These are phyloP conservation scores for Striga asiatica DNA, from an alignment of 257 asterid species.

Conservation along the genomic window DNA sequence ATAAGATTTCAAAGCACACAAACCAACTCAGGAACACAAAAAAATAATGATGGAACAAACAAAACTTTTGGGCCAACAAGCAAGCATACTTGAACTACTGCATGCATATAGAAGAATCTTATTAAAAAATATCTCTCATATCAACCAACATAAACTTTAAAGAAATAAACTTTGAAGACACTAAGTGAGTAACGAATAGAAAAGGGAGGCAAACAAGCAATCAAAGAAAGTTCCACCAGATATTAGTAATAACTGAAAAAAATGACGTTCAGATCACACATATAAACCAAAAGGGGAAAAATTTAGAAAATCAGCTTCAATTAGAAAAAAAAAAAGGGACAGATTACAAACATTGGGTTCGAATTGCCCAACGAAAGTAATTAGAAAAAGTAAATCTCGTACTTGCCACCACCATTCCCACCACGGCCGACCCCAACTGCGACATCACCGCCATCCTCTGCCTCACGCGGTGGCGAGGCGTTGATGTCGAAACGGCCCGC, in stretches of 20 bases:
- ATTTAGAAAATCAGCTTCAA: background rate
- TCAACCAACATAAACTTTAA: background rate
- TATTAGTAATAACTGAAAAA: too few relatives aligned
- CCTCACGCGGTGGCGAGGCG: conserved; percentile 63
- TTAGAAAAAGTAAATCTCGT: conserved; percentile 19
- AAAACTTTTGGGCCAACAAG: background rate
- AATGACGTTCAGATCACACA: too few relatives aligned
- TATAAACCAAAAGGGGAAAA: background rate
- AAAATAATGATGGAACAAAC: background rate
- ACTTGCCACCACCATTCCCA: conserved; percentile 44
- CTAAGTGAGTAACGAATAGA: background rate
- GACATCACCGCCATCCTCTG: conserved; percentile 41
- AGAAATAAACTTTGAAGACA: background rate
- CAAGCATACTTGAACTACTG: background rate
- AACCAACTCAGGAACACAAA: background rate
- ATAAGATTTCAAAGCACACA: background rate
- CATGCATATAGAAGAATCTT: too few relatives aligned
- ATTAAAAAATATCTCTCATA: too few relatives aligned
- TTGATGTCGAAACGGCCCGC: conserved; percentile 54
- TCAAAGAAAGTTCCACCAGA: too few relatives aligned
- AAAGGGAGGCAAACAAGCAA: background rate
- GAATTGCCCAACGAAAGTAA: background rate
- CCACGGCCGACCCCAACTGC: conserved; percentile 23
- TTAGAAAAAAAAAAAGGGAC: background rate
- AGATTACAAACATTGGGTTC: conserved; percentile 2